Base-by-base conservation (phyloP, 2,329 filamentous ascomycete genomes). In the Venturia carpophila region DNA sequence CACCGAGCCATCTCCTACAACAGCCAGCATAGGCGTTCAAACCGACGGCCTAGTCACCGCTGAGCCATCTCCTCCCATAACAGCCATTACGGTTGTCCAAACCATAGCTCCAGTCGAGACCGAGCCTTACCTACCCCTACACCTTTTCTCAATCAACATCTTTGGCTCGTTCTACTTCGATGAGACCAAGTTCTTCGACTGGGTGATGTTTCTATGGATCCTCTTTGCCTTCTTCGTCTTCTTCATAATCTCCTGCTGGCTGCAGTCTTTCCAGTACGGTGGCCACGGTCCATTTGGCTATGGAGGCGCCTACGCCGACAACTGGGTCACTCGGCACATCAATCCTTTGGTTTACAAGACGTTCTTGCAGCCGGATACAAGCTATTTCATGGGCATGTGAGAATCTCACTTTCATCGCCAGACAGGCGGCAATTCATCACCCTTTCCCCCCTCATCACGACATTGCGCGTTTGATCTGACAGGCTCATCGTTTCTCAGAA, bases 321-420 rank as follows among this genome's bases (percentile, higher is more conserved):
- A 37, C 30, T 58, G 52, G 52, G 27, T 58, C 30, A 58, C 52
- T 21, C 52, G 52, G 13, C n/a, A 58, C 10, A n/a, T 58, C 52
- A 58, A 58, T n/a, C 52, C 52, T n/a, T 58, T 30, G 52, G 52
- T 58, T 5, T 58, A 30, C 52, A 34, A 37, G 13, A 34, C 15
- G 1, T 37, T 58, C 30, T 37, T 58, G 27, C 5, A 58, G 52
- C 52, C 52, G 30, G 52, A 58, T n/a, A 15, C 27, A 2, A 58
- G 52, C 30, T 58, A 58, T 27, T 58, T 19, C 27, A 19, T 34
- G 17, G 52, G 52, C 30, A 58, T 58, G 52, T 58, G 52, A 58
- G 52, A 58, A 6, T 6, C 52, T n/a, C 47, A 52, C 47, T 13
- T 27, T 49, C 10, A 21, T n/a, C n/a, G 21, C n/a, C n/a, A 24